Percentiles rank a stretch among this genome's conserved stretches.
Conservation (phyloP, 2,329 filamentous ascomycete species). For the Apiospora pterosperma region DNA sequence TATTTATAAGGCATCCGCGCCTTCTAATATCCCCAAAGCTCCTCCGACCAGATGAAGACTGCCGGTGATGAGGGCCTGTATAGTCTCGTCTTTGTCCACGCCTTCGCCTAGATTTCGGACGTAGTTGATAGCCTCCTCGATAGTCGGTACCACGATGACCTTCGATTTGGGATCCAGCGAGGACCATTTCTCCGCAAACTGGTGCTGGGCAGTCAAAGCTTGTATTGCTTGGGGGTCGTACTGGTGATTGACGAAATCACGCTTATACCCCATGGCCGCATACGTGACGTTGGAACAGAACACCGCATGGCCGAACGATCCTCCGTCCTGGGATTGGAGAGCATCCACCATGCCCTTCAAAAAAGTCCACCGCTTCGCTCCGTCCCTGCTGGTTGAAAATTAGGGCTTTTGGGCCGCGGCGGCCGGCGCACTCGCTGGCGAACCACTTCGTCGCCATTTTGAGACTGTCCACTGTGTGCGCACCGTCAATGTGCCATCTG, state of each 20-base stretch:
- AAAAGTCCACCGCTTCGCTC: slow-evolving; percentile 22
- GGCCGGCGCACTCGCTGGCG: slow-evolving; percentile 37
- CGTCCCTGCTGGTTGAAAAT: slow-evolving; percentile 56
- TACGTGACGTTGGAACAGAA: slow-evolving; percentile 78
- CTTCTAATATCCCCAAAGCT: slow-evolving; percentile 46
- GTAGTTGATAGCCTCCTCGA: slow-evolving; percentile 52
- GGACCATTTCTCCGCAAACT: slow-evolving; percentile 50
- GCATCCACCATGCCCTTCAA: slow-evolving; percentile 43
- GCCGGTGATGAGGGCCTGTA: slow-evolving; percentile 55
- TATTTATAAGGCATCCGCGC: slow-evolving; percentile 38
- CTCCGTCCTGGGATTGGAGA: slow-evolving; percentile 25
- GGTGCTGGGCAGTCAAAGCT: slow-evolving; percentile 49
- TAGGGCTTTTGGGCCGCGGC: slow-evolving; percentile 46
- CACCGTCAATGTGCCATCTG: slow-evolving; percentile 87
- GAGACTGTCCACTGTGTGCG: slow-evolving; percentile 89
- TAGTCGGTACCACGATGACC: slow-evolving; percentile 46
- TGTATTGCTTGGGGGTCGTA: slow-evolving; percentile 49
- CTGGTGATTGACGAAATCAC: slow-evolving; percentile 55
- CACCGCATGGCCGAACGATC: slow-evolving; percentile 66
- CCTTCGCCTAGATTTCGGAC: slow-evolving; percentile 34
- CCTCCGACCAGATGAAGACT: slow-evolving; percentile 62
- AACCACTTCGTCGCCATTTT: slow-evolving; percentile 83
- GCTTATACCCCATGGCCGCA: slow-evolving; percentile 47
- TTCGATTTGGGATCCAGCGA: slow-evolving; percentile 42
- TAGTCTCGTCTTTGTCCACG: slow-evolving; percentile 23